Percentiles rank a stretch among this genome's conserved stretches.
Conservation (phyloP, 2,329 filamentous ascomycete species). For the Xylaria sp. region DNA sequence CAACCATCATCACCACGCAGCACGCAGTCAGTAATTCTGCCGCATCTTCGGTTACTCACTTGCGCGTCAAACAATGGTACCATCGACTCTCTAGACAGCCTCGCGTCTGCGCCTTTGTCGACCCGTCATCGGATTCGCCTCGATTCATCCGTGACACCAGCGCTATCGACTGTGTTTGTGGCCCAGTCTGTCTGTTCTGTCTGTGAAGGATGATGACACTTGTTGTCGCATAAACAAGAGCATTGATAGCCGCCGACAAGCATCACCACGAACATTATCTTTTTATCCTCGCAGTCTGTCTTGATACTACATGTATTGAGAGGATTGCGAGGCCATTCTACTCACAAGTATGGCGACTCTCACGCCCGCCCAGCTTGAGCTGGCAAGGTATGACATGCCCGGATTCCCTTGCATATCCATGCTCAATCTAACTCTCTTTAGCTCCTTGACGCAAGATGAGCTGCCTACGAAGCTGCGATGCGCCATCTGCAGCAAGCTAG, state of each 20-base stretch:
- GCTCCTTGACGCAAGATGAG: conserved; percentile 72
- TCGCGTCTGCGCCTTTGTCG: conserved; percentile 9
- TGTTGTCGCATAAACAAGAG: conserved; percentile 14
- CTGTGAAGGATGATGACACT: conserved; percentile 11
- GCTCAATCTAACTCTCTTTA: conserved; percentile 34
- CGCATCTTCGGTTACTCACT: conserved; percentile 3
- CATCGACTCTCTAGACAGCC: conserved; percentile 5
- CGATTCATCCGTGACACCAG: conserved; percentile 1
- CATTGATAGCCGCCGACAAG: conserved; percentile 1
- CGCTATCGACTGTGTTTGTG: not conserved
- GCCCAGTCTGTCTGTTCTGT: not conserved
- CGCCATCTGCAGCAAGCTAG: conserved; percentile 85
- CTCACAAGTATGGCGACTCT: conserved; percentile 32
- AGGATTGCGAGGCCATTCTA: conserved; percentile 13
- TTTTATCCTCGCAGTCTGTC: not conserved
- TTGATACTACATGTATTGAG: conserved; percentile 20
- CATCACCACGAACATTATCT: not conserved
- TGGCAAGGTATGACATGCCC: conserved; percentile 45
- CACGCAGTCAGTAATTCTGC: conserved; percentile 4
- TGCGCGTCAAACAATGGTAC: conserved; percentile 17
- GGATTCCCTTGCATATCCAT: not conserved
- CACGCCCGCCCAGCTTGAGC: conserved; percentile 51
- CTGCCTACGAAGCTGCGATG: conserved; percentile 96
- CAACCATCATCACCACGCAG: not conserved
- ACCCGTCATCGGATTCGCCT: not conserved